phyloP scores from a whole-genome alignment of 2,329 filamentous ascomycete species.

The Ceratocystis variospora region DNA sequence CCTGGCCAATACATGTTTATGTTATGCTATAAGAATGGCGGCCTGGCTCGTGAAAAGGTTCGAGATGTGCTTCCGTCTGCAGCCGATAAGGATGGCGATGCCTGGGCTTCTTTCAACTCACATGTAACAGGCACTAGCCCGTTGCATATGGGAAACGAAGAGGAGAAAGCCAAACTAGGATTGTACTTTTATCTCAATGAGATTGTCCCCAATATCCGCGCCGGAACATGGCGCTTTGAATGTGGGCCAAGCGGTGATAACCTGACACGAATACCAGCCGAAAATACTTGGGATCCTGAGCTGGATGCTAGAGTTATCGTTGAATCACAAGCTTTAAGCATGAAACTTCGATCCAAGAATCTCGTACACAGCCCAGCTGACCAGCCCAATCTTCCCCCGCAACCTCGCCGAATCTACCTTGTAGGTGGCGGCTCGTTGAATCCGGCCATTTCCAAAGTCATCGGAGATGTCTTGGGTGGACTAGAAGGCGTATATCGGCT shows the following conservation, averaged over 20 bases:
- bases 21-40: conserved; percentile 99
- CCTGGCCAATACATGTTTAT: conserved; percentile 96
- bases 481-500: conserved; percentile 83
- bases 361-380: conserved; percentile 48
- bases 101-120: conserved; percentile 72
- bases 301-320: conserved; percentile 77
- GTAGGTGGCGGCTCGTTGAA: conserved; percentile 88
- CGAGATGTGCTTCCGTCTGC: conserved; percentile 60
- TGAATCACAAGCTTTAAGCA: conserved; percentile 86
- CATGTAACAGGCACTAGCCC: conserved; percentile 53
- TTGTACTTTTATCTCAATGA: conserved; percentile 94
- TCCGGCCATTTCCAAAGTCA: conserved; percentile 69
- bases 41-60: conserved; percentile 78
- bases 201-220: conserved; percentile 80
- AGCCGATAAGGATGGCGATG: conserved; percentile 30
- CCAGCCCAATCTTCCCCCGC: conserved; percentile 47
- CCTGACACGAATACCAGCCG: conserved; percentile 27
- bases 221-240: conserved; percentile 76
- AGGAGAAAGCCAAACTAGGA: conserved; percentile 62
- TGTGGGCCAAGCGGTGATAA: conserved; percentile 42
- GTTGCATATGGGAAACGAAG: conserved; percentile 44
- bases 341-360: conserved; percentile 68
- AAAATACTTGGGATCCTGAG: conserved; percentile 34
- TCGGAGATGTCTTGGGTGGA: conserved; percentile 79
- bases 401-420: conserved; percentile 81